Conservation (phyloP, 1,284 basidiomycete species). For the Melampsora larici-populina region DNA sequence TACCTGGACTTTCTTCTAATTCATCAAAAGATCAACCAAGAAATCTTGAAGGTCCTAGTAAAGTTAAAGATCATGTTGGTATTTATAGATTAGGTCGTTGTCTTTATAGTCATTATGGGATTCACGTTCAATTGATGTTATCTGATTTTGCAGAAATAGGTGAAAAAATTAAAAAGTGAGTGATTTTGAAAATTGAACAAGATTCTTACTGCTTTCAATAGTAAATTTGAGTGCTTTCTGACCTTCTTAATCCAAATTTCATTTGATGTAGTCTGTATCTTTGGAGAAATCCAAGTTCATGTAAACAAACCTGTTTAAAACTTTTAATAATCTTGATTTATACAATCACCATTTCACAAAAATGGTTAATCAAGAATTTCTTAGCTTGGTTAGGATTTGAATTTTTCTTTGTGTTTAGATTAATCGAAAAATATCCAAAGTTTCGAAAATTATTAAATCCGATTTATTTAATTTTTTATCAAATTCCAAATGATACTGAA, state of each 20-base stretch:
- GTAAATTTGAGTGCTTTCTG: too few relatives aligned
- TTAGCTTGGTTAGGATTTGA: constrained; percentile 39
- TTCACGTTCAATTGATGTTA: constrained; percentile 15
- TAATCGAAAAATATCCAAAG: constrained; percentile 32
- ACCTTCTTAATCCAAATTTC: neutral
- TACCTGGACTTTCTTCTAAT: constrained; percentile 15
- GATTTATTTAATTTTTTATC: constrained; percentile 32
- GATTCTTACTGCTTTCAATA: too few relatives aligned
- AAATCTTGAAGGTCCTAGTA: neutral
- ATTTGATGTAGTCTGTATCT: constrained; percentile 24
- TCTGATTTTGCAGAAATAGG: constrained; percentile 36
- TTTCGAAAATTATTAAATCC: constrained; percentile 37
- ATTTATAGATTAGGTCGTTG: constrained; percentile 7
- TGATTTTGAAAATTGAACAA: too few relatives aligned
- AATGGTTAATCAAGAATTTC: constrained; percentile 39
- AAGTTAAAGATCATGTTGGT: constrained; percentile 7
- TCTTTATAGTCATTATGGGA: constrained; percentile 29
- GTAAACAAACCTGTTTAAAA: constrained; percentile 13
- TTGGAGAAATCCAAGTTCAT: constrained; percentile 37
- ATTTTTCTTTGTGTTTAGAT: constrained; percentile 37
- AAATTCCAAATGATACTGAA: constrained; percentile 38
- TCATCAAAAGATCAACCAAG: neutral
- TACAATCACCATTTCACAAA: constrained; percentile 24
- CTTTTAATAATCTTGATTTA: constrained; percentile 22
- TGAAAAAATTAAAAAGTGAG: constrained; percentile 42